Conservation (phyloP, 805 yeast species). For the Wickerhamiella vanderwaltii region DNA sequence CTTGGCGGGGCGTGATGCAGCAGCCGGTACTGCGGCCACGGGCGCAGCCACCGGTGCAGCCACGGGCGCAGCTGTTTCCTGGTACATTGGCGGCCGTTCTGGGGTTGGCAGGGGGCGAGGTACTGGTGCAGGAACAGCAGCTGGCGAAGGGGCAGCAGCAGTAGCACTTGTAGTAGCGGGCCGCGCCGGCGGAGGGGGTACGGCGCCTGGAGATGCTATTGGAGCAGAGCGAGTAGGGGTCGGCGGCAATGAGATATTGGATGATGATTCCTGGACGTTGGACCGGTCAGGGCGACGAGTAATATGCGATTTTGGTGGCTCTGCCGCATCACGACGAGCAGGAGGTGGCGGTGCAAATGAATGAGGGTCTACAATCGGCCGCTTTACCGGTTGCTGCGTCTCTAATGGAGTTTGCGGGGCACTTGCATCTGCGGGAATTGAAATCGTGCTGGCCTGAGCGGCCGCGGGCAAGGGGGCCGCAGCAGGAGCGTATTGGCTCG, state of each 20-base stretch:
- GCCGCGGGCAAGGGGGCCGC: constrained; percentile 10
- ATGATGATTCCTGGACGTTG: no score
- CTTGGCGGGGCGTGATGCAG: constrained; percentile 14
- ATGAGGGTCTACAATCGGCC: constrained; percentile 20
- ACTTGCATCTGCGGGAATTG: background rate
- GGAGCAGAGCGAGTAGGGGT: constrained; percentile 1
- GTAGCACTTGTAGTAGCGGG: background rate
- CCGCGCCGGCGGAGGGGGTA: background rate
- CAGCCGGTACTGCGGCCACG: background rate
- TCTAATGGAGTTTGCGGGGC: background rate
- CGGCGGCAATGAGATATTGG: background rate
- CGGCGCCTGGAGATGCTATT: background rate
- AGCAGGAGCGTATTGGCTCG: constrained; percentile 10
- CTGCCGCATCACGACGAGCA: background rate
- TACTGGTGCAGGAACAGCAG: constrained; percentile 16
- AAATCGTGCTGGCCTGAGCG: constrained; percentile 1
- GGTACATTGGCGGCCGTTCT: constrained; percentile 20
- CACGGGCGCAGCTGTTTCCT: background rate
- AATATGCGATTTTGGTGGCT: background rate
- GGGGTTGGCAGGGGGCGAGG: constrained; percentile 13
- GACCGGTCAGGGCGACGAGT: background rate
- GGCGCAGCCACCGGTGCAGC: background rate
- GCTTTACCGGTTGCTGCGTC: constrained; percentile 11
- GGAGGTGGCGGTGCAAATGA: constrained; percentile 22
- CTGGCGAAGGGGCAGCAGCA: background rate